Conservation (phyloP, 2,329 filamentous ascomycete species). For the Lachnellula cervina region DNA sequence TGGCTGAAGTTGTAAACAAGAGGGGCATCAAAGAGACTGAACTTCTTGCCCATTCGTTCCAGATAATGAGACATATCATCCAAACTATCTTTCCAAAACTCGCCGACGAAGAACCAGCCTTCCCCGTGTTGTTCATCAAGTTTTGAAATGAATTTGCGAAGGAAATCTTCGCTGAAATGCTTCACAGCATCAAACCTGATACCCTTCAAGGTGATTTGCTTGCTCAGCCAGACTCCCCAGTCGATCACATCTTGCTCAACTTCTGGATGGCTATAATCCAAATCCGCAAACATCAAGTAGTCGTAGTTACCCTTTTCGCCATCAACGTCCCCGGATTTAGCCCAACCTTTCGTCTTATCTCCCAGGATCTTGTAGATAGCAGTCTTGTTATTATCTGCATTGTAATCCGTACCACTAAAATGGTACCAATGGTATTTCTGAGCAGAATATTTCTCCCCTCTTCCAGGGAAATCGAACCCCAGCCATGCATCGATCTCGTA, state of each 20-base stretch:
- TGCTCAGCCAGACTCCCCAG: conserved; percentile 65
- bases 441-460: conserved; percentile 53
- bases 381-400: conserved; percentile 48
- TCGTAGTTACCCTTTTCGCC: conserved; percentile 62
- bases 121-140: conserved; percentile 47
- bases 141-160: conserved; percentile 56
- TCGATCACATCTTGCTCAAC: conserved; percentile 59
- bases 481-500: conserved; percentile 65
- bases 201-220: conserved; percentile 55
- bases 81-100: conserved; percentile 62
- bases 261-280: conserved; percentile 61
- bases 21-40: conserved; percentile 62
- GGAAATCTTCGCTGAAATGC: conserved; percentile 65
- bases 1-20: conserved; percentile 63
- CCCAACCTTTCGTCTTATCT: conserved; percentile 58
- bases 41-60: conserved; percentile 51
- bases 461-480: conserved; percentile 59
- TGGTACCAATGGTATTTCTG: conserved; percentile 64
- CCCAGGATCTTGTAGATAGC: conserved; percentile 63
- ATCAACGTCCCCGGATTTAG: conserved; percentile 52
- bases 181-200: conserved; percentile 70
- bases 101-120: conserved; percentile 61
- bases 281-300: conserved; percentile 68
- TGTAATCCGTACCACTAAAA: conserved; percentile 65
- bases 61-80: conserved; percentile 53